Evolutionary conservation across 495 filamentous ascomycete species (phyloP).

Genomic region (Penicillium tannophilum): DNA sequence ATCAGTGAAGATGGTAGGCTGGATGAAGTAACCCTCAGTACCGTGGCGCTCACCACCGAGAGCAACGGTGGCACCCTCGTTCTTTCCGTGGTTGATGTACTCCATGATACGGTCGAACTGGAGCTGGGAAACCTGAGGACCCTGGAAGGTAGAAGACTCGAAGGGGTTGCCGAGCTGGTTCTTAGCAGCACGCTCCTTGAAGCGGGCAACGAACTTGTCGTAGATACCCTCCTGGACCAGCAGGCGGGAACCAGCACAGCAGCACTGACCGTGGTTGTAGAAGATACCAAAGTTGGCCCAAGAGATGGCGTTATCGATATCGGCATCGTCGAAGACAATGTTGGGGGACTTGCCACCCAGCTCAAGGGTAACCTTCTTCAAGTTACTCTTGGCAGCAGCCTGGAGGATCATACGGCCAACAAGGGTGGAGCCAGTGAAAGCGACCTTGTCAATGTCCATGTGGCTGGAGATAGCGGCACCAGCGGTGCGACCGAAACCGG

Average conservation of each 20-base stretch:
- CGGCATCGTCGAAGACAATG: constrained; percentile 94
- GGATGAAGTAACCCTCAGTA: constrained; percentile 92
- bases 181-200: constrained; percentile 80
- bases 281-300: constrained; percentile 99
- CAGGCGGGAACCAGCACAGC: constrained; percentile 93
- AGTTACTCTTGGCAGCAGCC: constrained; percentile 89
- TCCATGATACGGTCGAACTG: constrained; percentile 98
- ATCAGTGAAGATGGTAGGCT: constrained; percentile 95
- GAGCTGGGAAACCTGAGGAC: constrained; percentile 90
- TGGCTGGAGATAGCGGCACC: constrained; percentile 91
- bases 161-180: constrained; percentile 97
- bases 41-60: constrained; percentile 87
- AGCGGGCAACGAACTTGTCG: constrained; percentile 86
- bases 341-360: constrained; percentile 98
- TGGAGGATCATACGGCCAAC: constrained; percentile 94
- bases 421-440: constrained; percentile 93
- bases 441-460: constrained; percentile 98
- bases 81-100: constrained; percentile 91
- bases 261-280: constrained; percentile 99
- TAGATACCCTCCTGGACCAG: constrained; percentile 97
- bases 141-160: constrained; percentile 86
- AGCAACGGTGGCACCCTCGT: constrained; percentile 82
- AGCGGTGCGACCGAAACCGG: constrained; percentile 85
- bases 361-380: constrained; percentile 99
- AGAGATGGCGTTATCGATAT: constrained; percentile 93